Conservation (phyloP, 2,329 filamentous ascomycete genomes). For the Botrytis medusae region DNA sequence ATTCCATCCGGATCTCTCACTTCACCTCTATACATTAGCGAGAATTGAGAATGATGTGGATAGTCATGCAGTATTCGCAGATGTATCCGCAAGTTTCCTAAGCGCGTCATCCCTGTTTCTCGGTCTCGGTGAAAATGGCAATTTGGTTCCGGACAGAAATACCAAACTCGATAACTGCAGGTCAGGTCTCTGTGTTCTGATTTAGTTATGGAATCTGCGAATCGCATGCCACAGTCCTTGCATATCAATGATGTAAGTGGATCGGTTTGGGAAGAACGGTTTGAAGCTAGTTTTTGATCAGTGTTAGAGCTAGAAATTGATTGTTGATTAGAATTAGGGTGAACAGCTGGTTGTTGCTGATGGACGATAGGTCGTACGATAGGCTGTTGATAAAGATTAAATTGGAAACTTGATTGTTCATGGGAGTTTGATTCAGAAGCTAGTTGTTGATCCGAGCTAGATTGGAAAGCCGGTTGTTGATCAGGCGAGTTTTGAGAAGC, state of each 20-base stretch:
- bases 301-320: neutral
- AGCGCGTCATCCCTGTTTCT: rapidly evolving
- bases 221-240: rapidly evolving
- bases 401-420: neutral
- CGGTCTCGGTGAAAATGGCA: neutral
- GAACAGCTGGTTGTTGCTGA: neutral
- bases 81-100: neutral
- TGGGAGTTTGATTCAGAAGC: neutral
- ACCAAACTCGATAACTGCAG: neutral
- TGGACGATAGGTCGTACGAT: neutral
- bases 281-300: neutral
- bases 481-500: neutral
- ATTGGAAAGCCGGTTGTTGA: neutral
- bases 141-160: neutral
- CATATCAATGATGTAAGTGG: neutral
- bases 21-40: neutral
- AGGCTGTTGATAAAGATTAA: neutral
- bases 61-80: neutral
- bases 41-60: rapidly evolving
- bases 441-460: neutral
- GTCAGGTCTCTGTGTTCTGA: neutral
- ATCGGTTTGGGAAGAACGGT: rapidly evolving
- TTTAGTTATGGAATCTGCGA: no score
- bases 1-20: rapidly evolving
- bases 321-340: neutral